These are phyloP conservation scores for Cordyceps cicadae DNA, from an alignment of 2,329 filamentous ascomycete species.

Conservation along the genomic window DNA sequence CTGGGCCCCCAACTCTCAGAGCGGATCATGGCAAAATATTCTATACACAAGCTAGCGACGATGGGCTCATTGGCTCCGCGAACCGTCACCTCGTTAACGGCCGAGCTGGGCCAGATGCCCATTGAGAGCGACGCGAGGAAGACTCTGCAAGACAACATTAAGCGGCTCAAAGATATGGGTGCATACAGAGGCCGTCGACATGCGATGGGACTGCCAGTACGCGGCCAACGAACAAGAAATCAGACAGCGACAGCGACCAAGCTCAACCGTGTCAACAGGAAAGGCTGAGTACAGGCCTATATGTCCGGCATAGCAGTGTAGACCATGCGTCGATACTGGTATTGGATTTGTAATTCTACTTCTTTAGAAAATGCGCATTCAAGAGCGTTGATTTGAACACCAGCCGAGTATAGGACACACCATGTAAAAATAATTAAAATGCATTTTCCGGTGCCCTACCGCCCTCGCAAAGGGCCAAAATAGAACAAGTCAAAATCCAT, in stretches of 20 bases:
- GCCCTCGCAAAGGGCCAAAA: background rate
- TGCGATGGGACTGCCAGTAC: slow-evolving; percentile 83
- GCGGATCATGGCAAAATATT: slow-evolving; percentile 78
- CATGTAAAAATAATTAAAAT: slow-evolving; percentile 9
- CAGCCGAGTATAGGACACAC: background rate
- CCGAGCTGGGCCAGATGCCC: slow-evolving; percentile 82
- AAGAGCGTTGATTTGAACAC: background rate
- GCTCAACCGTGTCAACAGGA: slow-evolving; percentile 50
- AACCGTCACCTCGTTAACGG: slow-evolving; percentile 73
- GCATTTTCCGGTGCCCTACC: background rate
- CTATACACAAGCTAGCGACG: slow-evolving; percentile 75
- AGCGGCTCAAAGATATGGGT: slow-evolving; percentile 80
- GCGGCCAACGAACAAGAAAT: slow-evolving; percentile 80
- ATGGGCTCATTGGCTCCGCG: slow-evolving; percentile 66
- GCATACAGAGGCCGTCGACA: slow-evolving; percentile 82
- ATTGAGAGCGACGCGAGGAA: slow-evolving; percentile 83
- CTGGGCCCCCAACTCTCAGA: slow-evolving; percentile 63
- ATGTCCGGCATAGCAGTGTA: background rate
- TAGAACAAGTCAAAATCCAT: background rate
- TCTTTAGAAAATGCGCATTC: background rate
- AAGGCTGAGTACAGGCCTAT: background rate
- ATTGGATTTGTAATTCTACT: slow-evolving; percentile 5
- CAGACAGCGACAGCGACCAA: slow-evolving; percentile 56
- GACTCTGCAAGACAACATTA: slow-evolving; percentile 76
- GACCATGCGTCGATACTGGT: background rate